Percentiles rank a stretch among this genome's conserved stretches.
Conservation (phyloP, 2,329 filamentous ascomycete genomes). For the Ceratocystis ficicola region DNA sequence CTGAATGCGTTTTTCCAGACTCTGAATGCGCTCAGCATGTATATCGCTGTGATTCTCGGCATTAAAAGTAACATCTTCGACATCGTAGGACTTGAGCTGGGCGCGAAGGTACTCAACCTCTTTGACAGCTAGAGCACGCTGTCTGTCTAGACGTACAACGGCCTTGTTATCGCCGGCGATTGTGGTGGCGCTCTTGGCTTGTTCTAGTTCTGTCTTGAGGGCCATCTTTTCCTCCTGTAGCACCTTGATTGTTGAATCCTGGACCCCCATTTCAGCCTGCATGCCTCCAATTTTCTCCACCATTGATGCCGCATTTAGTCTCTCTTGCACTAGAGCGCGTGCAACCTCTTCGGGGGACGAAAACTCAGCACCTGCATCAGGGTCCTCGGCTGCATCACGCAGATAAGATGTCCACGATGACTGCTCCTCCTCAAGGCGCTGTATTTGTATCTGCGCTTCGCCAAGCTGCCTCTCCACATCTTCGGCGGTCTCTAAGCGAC, state of each 20-base stretch:
- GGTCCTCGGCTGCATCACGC: slow-evolving; percentile 43
- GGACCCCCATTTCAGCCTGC: slow-evolving; percentile 65
- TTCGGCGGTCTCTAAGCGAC: slow-evolving; percentile 62
- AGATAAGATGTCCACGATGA: slow-evolving; percentile 79
- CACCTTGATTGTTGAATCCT: slow-evolving; percentile 59
- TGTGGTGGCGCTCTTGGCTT: slow-evolving; percentile 43
- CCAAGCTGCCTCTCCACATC: slow-evolving; percentile 62
- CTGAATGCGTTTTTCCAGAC: slow-evolving; percentile 50
- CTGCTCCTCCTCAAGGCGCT: slow-evolving; percentile 79
- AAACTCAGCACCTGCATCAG: slow-evolving; percentile 54
- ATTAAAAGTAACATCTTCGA: slow-evolving; percentile 73
- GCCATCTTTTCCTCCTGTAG: slow-evolving; percentile 58
- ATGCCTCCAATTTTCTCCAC: slow-evolving; percentile 67
- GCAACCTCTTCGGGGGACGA: slow-evolving; percentile 81
- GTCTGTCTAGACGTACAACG: slow-evolving; percentile 67
- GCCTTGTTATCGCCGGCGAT: slow-evolving; percentile 50
- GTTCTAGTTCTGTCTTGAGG: slow-evolving; percentile 58
- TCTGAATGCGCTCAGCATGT: slow-evolving; percentile 14
- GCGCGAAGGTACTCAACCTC: slow-evolving; percentile 90
- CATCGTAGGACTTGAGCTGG: slow-evolving; percentile 77
- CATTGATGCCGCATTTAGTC: slow-evolving; percentile 66
- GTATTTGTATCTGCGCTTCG: slow-evolving; percentile 69
- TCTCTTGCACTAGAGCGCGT: slow-evolving; percentile 68
- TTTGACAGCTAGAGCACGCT: slow-evolving; percentile 73
- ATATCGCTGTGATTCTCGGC: slow-evolving; percentile 42